These are phyloP conservation scores for Trifolium fragiferum DNA, from an alignment of 306 rosid species.

Conservation along the genomic window DNA sequence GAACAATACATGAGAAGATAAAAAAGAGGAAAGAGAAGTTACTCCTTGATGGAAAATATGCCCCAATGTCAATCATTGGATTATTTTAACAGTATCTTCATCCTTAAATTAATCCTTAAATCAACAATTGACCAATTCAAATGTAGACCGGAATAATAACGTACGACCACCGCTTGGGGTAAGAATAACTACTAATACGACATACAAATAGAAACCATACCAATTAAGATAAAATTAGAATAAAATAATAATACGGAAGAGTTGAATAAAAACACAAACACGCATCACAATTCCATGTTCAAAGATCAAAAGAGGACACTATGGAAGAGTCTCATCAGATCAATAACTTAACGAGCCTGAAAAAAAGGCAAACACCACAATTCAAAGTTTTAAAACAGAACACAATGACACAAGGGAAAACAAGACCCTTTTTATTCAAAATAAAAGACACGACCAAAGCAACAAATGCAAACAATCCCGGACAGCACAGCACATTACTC, in stretches of 20 bases:
- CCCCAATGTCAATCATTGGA: background rate
- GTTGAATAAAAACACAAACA: slow-evolving; percentile 27
- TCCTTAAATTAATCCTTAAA: background rate
- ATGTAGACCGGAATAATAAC: background rate
- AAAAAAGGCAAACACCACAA: slow-evolving; percentile 20
- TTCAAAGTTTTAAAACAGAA: background rate
- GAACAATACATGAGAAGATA: too few species aligned
- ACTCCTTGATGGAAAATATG: background rate
- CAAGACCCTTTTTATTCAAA: slow-evolving; percentile 45
- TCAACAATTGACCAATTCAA: background rate
- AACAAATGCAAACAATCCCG: background rate
- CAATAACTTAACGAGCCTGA: background rate
- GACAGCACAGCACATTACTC: slow-evolving; percentile 33
- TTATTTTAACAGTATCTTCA: background rate
- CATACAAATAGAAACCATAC: background rate
- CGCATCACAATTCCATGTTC: background rate
- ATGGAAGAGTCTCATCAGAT: background rate
- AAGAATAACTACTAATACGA: too few species aligned
- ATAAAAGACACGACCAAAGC: slow-evolving; percentile 11
- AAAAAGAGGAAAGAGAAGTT: too few species aligned
- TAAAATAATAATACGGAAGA: background rate
- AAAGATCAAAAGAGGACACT: background rate
- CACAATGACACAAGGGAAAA: slow-evolving; percentile 13
- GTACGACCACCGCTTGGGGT: background rate
- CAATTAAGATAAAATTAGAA: background rate